Conservation (phyloP, 1,284 basidiomycete genomes). For the Cutaneotrichosporon sp. region DNA sequence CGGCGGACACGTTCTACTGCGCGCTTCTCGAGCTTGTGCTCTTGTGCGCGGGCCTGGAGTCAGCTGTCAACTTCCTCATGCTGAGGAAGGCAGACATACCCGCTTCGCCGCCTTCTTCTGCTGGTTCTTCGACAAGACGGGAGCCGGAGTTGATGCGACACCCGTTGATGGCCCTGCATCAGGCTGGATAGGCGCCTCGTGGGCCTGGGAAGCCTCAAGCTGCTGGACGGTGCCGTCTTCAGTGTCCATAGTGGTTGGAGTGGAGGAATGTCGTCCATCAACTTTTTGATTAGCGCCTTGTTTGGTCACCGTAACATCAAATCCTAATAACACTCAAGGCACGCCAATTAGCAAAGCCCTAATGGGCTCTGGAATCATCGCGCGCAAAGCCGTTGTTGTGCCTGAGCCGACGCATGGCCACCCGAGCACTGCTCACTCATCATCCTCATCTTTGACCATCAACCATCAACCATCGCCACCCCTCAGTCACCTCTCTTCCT, state of each 20-base stretch:
- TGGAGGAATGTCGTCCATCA: not conserved
- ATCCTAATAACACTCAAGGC: not conserved
- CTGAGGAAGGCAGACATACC: conserved; percentile 27
- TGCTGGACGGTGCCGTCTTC: not conserved
- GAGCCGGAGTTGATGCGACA: not conserved
- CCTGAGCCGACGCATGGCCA: not conserved
- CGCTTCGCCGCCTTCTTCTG: conserved; percentile 42
- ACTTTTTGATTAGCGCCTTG: not conserved
- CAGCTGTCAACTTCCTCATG: not conserved
- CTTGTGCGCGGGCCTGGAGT: conserved; percentile 25
- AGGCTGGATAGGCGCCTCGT: not conserved
- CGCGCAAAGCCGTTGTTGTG: not conserved
- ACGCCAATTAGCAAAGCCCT: not conserved
- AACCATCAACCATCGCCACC: not conserved
- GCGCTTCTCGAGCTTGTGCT: conserved; percentile 35
- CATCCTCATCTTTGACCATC: not conserved
- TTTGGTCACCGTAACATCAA: not conserved
- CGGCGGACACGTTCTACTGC: conserved; percentile 39
- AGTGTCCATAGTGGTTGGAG: not conserved
- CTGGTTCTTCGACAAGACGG: conserved; percentile 30
- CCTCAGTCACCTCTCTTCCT: not conserved
- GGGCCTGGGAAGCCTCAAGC: not conserved
- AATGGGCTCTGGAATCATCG: not conserved
- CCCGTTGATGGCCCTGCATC: conserved; percentile 1
- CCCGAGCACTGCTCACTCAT: not conserved